Evolutionary conservation across 768 basidiomycete genomes (phyloP), one percentile per base, ranked within the genome.

Genomic region (Mycena haematopus): DNA sequence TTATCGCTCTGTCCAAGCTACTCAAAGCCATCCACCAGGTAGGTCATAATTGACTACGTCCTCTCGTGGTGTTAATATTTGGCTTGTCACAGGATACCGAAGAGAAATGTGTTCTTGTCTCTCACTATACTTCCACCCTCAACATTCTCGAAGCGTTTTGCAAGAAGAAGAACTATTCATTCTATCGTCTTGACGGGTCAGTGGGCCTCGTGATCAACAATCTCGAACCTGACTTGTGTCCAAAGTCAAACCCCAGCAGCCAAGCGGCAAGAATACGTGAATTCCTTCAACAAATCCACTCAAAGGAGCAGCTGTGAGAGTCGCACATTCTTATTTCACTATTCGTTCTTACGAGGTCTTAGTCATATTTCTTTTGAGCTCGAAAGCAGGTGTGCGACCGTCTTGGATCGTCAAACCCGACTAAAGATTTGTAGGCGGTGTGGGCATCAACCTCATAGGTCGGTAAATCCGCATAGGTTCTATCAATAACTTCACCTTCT

Each of bases 101-200:
- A 42, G 96, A 99, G 77, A 99, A 99, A 84, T 91, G 94, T 69
- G 91, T 98, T 35, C 77, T 99, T 44, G 93, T 96, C 35, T 98
- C 95, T n/a, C 96, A 99, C 72, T 99, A 92, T 70, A 99, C 96
- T 0, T 90, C 91, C 6, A 97, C 96, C 1, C 86, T 99, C 56
- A 92, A 98, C 70, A 86, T 99, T 58, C 79, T 99, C 31, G 94
- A 98, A 77, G 86, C 86, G 3, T 91, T 88, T 67, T 96, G 95
- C 77, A 85, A 87, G 73, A 86, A 83, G 65, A 86, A 82, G 68
- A 77, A 80, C 11, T 98, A 95, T 73, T 88, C 89, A 0, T 93
- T 85, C 71, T 85, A 90, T 65, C 87, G 97, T 3, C 82, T 98
- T 35, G 96, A 99, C 71, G 96, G 97, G 90, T 92, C 59, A 63